These are phyloP conservation scores for Pharnaceum exiguum DNA, from an alignment of 148 eudicot species.

Conservation along the genomic window DNA sequence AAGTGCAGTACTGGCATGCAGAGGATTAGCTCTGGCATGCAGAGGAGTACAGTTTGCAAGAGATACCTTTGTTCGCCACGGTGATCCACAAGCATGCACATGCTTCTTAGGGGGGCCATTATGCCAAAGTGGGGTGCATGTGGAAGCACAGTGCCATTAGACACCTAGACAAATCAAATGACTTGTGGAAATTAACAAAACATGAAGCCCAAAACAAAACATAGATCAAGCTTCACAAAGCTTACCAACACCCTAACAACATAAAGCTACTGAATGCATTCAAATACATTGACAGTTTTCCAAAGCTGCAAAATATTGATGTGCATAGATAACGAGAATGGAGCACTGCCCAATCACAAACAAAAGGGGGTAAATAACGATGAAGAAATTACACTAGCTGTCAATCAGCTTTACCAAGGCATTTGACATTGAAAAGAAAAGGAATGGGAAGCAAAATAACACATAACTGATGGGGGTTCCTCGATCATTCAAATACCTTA, in stretches of 20 bases:
- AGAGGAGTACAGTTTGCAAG: conserved; percentile 87
- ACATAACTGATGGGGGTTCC: background rate
- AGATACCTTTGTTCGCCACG: conserved; percentile 98
- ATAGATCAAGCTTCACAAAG: background rate
- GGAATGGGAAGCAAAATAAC: background rate
- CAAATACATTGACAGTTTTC: too few species aligned
- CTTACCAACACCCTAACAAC: too few species aligned
- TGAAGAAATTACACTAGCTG: too few species aligned
- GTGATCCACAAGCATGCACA: conserved; percentile 91
- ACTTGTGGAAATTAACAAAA: background rate
- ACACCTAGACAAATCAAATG: conserved; percentile 1
- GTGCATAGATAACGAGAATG: too few species aligned
- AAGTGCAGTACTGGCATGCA: too few species aligned
- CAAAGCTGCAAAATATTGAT: too few species aligned
- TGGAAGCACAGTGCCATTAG: conserved; percentile 18
- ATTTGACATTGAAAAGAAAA: too few species aligned
- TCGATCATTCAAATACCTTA: background rate
- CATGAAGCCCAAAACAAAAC: background rate
- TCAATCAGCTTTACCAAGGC: too few species aligned
- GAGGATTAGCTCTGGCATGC: conserved; percentile 72
- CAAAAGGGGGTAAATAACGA: too few species aligned
- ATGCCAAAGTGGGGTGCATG: conserved; percentile 99
- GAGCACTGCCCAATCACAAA: too few species aligned
- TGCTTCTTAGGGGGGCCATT: conserved; percentile 99
- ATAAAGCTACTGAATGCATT: too few species aligned